Evolutionary conservation across 2,329 filamentous ascomycete species (phyloP).

Genomic region (Cryphonectria nitschkei): DNA sequence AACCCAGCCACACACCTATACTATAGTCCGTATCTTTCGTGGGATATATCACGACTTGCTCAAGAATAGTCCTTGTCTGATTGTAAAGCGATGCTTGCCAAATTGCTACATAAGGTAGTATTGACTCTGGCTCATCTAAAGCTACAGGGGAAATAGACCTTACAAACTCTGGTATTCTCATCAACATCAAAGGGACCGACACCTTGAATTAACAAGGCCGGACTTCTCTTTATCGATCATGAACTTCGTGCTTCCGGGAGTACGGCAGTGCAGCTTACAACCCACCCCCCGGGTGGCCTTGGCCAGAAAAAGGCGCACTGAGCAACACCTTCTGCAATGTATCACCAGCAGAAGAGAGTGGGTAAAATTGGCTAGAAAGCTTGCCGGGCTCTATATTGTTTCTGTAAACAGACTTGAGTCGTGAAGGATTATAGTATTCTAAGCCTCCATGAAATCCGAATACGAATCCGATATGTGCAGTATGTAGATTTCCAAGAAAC

Average conservation of each 20-base stretch:
- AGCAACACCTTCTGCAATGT: not conserved
- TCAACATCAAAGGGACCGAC: not conserved
- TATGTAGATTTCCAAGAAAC: too few relatives aligned
- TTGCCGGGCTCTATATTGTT: too few relatives aligned
- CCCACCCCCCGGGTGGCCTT: not conserved
- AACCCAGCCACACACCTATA: not conserved
- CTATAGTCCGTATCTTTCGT: not conserved
- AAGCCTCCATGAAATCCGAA: too few relatives aligned
- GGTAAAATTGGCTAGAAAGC: not conserved
- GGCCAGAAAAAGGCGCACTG: not conserved
- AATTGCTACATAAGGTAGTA: not conserved
- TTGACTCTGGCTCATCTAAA: too few relatives aligned
- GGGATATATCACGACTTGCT: not conserved
- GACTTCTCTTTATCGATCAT: not conserved
- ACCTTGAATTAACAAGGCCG: not conserved
- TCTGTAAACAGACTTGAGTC: not conserved
- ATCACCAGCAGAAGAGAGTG: not conserved
- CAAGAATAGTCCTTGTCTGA: too few relatives aligned
- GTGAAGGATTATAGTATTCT: not conserved
- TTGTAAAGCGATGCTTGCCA: too few relatives aligned
- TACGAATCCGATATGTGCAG: too few relatives aligned
- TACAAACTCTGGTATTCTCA: not conserved
- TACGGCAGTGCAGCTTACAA: not conserved
- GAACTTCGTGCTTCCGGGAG: not conserved
- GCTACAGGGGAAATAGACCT: not conserved